A percentile compares a stretch with the other conserved stretches of the same genome.
phyloP scores from a whole-genome alignment of 78 protist species.

The Speleostelium caveatum region DNA sequence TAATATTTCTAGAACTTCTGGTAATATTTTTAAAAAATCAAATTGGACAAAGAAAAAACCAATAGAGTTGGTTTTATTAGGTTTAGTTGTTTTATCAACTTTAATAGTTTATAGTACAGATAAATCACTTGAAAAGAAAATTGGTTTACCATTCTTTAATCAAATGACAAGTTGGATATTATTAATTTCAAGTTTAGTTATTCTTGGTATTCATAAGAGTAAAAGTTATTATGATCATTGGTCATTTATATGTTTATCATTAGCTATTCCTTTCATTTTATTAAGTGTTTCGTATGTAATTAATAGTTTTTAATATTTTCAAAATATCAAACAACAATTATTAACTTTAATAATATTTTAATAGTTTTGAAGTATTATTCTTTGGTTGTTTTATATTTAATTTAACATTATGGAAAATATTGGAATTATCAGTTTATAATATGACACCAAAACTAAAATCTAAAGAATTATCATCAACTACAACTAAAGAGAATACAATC shows the following conservation, averaged over 20 bases:
- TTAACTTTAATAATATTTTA: background rate
- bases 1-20: background rate
- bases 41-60: background rate
- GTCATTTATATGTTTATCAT: constrained; percentile 17
- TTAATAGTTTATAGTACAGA: constrained; percentile 74
- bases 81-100: constrained; percentile 49
- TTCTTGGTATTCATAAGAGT: constrained; percentile 13
- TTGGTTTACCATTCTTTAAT: constrained; percentile 64
- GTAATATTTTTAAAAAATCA: background rate
- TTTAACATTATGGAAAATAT: constrained; percentile 65
- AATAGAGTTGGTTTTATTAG: background rate
- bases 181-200: constrained; percentile 12
- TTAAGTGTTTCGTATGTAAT: constrained; percentile 39
- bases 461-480: background rate
- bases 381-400: constrained; percentile 10
- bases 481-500: background rate
- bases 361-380: constrained; percentile 62
- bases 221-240: constrained; percentile 55
- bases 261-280: constrained; percentile 67
- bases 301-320: too few relatives aligned
- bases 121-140: constrained; percentile 63
- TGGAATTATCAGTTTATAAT: constrained; percentile 16
- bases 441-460: background rate
- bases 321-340: background rate
- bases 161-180: constrained; percentile 56